Percentiles rank a stretch among this genome's conserved stretches.
phyloP scores from a whole-genome alignment of 2,329 filamentous ascomycete genomes.

The Nigrospora sphaerica region DNA sequence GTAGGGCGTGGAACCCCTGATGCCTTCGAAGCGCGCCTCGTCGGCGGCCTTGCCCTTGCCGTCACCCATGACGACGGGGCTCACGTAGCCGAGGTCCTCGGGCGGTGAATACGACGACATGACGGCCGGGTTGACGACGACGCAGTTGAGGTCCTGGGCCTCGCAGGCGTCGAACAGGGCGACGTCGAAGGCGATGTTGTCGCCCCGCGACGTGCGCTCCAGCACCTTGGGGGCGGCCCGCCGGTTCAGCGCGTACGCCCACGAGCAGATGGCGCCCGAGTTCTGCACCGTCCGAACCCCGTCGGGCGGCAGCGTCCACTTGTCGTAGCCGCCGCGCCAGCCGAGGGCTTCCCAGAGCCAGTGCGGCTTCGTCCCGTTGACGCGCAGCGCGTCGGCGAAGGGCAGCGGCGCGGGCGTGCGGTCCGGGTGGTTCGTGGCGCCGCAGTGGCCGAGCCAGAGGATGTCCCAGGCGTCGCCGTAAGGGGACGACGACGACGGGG shows the following conservation, averaged over 20 bases:
- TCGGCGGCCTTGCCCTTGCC: constrained; percentile 6
- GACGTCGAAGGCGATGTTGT: constrained; percentile 26
- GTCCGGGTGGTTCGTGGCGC: constrained; percentile 18
- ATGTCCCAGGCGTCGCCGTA: constrained; percentile 25
- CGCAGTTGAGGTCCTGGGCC: constrained; percentile 19
- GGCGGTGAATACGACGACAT: constrained; percentile 26
- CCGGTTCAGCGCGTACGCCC: constrained; percentile 20
- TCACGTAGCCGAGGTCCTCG: constrained; percentile 11
- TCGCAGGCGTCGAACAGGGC: constrained; percentile 22
- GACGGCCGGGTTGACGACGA: constrained; percentile 28
- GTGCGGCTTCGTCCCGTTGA: background rate
- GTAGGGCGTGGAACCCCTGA: constrained; percentile 25
- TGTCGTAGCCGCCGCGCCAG: background rate
- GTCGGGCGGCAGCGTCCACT: constrained; percentile 1
- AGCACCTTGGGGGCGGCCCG: constrained; percentile 24
- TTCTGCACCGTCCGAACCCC: constrained; percentile 17
- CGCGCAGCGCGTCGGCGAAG: background rate
- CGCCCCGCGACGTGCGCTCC: constrained; percentile 15
- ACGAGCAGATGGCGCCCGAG: constrained; percentile 19
- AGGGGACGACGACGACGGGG: constrained; percentile 14
- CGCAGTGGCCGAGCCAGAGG: constrained; percentile 31
- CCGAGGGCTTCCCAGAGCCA: background rate
- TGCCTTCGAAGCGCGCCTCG: constrained; percentile 15
- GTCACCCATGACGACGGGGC: constrained; percentile 10
- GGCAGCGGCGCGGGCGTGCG: background rate